Evolutionary conservation across 1,139 yeast genomes (phyloP).

Genomic region (Lipomyces yarrowii): DNA sequence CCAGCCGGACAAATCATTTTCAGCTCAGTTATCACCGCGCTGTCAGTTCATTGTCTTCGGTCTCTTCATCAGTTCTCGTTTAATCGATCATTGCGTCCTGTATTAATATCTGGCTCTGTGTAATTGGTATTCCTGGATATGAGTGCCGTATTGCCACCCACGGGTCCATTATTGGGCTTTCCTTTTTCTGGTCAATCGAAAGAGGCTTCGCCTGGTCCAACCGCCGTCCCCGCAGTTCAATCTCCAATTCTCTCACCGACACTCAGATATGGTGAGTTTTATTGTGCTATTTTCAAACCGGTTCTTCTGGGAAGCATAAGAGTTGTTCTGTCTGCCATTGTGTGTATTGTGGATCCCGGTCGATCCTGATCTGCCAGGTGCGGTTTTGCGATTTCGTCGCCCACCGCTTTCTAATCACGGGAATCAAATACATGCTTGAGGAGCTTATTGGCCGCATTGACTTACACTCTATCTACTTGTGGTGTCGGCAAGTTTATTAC

Average conservation of each 20-base stretch:
- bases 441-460: background rate
- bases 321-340: background rate
- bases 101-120: background rate
- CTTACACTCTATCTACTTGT: background rate
- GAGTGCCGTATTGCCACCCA: slow-evolving; percentile 29
- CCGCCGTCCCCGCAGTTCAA: background rate
- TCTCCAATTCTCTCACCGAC: slow-evolving; percentile 10
- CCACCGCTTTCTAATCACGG: background rate
- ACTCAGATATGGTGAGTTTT: slow-evolving; percentile 16
- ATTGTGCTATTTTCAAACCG: background rate
- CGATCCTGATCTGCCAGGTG: background rate
- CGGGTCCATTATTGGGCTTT: slow-evolving; percentile 25
- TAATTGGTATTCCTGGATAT: slow-evolving; percentile 7
- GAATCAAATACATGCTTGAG: background rate
- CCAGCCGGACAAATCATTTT: background rate
- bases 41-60: background rate
- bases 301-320: background rate
- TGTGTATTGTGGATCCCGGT: background rate
- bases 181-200: slow-evolving; percentile 17
- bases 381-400: background rate
- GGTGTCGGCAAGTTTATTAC: background rate
- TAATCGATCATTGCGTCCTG: background rate
- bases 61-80: background rate
- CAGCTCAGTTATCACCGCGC: background rate
- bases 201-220: slow-evolving; percentile 7